A percentile compares a stretch with the other conserved stretches of the same genome.
These are phyloP conservation scores for Aspergillus wentii DNA, from an alignment of 495 filamentous ascomycete genomes.

Conservation along the genomic window DNA sequence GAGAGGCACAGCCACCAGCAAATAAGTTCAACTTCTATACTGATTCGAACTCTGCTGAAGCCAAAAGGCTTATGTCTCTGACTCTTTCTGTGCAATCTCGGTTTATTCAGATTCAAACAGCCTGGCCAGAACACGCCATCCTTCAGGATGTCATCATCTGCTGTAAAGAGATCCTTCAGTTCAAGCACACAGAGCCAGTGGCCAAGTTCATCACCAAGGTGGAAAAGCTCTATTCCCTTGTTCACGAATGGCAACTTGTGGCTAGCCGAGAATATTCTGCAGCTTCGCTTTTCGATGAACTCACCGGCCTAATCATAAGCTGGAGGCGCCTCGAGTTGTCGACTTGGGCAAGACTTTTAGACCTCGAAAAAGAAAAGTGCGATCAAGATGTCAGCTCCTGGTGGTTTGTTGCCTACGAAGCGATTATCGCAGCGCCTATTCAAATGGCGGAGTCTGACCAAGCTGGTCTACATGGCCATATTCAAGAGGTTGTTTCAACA, in stretches of 20 bases:
- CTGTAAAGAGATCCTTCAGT: constrained; percentile 67
- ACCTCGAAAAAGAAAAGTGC: constrained; percentile 72
- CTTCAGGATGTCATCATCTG: constrained; percentile 69
- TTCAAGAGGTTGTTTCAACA: constrained; percentile 60
- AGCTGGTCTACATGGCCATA: constrained; percentile 56
- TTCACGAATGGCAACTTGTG: constrained; percentile 92
- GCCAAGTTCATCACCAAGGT: constrained; percentile 76
- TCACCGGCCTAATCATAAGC: constrained; percentile 70
- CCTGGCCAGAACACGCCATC: constrained; percentile 70
- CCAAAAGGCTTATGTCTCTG: constrained; percentile 61
- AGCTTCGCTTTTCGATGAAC: constrained; percentile 59
- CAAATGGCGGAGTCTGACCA: constrained; percentile 50
- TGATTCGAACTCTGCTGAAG: constrained; percentile 69
- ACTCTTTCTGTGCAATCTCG: constrained; percentile 60
- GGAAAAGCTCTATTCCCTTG: constrained; percentile 73
- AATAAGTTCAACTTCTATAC: constrained; percentile 82
- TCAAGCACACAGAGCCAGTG: constrained; percentile 78
- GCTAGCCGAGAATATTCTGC: constrained; percentile 76
- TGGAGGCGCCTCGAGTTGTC: constrained; percentile 90
- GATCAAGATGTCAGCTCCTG: constrained; percentile 74
- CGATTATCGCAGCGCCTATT: constrained; percentile 69
- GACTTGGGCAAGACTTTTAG: constrained; percentile 87
- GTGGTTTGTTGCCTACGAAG: constrained; percentile 97
- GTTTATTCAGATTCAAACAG: constrained; percentile 62
- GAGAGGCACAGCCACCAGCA: constrained; percentile 19